phyloP scores from a whole-genome alignment of 2,329 filamentous ascomycete genomes.

The Trichophyton equinum region DNA sequence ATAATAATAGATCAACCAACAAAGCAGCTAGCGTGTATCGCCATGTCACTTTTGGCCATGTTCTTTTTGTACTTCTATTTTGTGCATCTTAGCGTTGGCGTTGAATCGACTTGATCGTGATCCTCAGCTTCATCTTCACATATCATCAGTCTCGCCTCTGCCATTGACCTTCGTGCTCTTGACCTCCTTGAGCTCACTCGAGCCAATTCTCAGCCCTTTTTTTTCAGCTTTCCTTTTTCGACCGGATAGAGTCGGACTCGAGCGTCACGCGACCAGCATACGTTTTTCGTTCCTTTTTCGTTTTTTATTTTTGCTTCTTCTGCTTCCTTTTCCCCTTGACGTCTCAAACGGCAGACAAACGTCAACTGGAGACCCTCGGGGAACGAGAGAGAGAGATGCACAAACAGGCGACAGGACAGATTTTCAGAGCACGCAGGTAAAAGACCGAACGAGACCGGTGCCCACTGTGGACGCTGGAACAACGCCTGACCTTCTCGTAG shows the following conservation, averaged over 20 bases:
- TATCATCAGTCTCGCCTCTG: neutral
- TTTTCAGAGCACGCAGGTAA: neutral
- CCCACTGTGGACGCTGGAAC: neutral
- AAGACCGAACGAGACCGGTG: neutral
- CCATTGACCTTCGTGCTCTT: neutral
- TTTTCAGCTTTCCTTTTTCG: neutral
- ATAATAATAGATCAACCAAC: too few species aligned
- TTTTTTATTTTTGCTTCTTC: neutral
- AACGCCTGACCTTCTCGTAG: neutral
- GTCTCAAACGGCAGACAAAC: neutral
- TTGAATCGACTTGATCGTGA: neutral
- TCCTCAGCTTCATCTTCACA: neutral
- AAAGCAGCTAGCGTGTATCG: too few species aligned
- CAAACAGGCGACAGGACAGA: neutral
- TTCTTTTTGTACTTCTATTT: neutral
- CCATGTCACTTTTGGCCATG: neutral
- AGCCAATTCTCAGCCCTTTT: neutral
- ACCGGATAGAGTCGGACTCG: neutral
- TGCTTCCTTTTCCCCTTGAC: neutral
- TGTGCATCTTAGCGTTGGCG: constrained; percentile 1
- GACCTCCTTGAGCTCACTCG: neutral
- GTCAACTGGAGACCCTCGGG: neutral
- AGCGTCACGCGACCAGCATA: neutral
- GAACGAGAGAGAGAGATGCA: neutral
- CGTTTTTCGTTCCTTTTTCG: neutral